These are phyloP conservation scores for Phycomyces blakesleeanus DNA, from an alignment of 192 early-diverging fungal species.

Conservation along the genomic window DNA sequence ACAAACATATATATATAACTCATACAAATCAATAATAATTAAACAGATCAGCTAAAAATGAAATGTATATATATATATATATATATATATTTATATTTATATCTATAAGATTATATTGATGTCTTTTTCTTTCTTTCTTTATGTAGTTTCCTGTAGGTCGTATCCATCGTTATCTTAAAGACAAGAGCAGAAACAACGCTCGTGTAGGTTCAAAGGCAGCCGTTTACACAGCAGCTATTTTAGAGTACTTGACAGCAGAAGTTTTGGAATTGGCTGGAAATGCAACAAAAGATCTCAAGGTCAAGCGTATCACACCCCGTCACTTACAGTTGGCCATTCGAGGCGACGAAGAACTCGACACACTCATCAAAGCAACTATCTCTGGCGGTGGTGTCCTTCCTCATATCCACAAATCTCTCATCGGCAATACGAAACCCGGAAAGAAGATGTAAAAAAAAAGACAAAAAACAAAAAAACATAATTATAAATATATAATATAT, in stretches of 20 bases:
- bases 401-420: conserved; percentile 59
- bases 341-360: conserved; percentile 88
- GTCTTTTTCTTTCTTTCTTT: too few relatives aligned
- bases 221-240: conserved; percentile 86
- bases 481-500: neutral
- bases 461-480: neutral
- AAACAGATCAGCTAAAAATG: too few relatives aligned
- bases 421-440: conserved; percentile 47
- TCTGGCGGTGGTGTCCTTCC: conserved; percentile 85
- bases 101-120: too few relatives aligned
- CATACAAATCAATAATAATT: too few relatives aligned
- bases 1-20: conserved; percentile 50
- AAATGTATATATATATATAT: too few relatives aligned
- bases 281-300: conserved; percentile 86
- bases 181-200: conserved; percentile 71
- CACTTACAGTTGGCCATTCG: conserved; percentile 90
- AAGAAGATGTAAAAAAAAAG: conserved; percentile 36
- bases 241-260: conserved; percentile 92
- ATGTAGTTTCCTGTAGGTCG: conserved; percentile 87
- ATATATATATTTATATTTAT: too few relatives aligned
- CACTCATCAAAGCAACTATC: conserved; percentile 86
- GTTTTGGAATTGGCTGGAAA: conserved; percentile 91
- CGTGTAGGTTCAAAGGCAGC: conserved; percentile 89
- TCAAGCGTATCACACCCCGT: conserved; percentile 86
- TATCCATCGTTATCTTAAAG: conserved; percentile 90